A percentile compares a stretch with the other conserved stretches of the same genome.
Evolutionary conservation across 1,284 basidiomycete genomes (phyloP).

Genomic region (Heterobasidion irregulare): DNA sequence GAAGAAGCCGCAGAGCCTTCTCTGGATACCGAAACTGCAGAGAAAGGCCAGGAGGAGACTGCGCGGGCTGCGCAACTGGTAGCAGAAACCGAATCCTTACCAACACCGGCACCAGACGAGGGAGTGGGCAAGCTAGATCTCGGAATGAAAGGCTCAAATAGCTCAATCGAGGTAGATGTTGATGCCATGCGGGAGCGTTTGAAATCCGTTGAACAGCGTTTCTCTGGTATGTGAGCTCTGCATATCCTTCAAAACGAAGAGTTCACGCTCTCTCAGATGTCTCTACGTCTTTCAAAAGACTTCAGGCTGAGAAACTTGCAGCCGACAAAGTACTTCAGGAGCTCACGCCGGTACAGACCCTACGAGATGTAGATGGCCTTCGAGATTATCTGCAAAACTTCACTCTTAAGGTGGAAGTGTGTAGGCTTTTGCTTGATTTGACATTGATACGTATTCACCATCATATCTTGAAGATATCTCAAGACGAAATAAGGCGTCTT

Average conservation of each 20-base stretch:
- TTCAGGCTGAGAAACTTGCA: conserved; percentile 62
- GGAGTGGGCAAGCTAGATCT: background rate
- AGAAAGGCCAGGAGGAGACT: background rate
- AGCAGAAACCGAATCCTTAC: background rate
- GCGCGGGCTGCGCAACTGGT: background rate
- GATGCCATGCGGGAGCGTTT: conserved; percentile 57
- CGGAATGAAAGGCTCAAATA: background rate
- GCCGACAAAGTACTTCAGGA: conserved; percentile 70
- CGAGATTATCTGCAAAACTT: conserved; percentile 68
- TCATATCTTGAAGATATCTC: conserved; percentile 39
- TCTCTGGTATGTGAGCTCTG: conserved; percentile 41
- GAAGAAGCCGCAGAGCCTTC: background rate
- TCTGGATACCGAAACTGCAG: background rate
- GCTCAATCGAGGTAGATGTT: conserved; percentile 23
- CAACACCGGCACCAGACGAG: background rate
- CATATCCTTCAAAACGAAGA: background rate
- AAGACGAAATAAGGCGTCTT: conserved; percentile 69
- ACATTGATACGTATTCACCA: background rate
- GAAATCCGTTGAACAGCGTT: conserved; percentile 63
- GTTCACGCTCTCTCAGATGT: conserved; percentile 40
- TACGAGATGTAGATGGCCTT: conserved; percentile 59
- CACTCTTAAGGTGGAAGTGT: conserved; percentile 62
- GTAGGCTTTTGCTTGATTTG: conserved; percentile 9
- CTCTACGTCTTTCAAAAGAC: conserved; percentile 65
- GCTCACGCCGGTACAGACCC: conserved; percentile 62